These are phyloP conservation scores for Citrullus colocynthis DNA, from an alignment of 306 rosid genomes.

Conservation along the genomic window DNA sequence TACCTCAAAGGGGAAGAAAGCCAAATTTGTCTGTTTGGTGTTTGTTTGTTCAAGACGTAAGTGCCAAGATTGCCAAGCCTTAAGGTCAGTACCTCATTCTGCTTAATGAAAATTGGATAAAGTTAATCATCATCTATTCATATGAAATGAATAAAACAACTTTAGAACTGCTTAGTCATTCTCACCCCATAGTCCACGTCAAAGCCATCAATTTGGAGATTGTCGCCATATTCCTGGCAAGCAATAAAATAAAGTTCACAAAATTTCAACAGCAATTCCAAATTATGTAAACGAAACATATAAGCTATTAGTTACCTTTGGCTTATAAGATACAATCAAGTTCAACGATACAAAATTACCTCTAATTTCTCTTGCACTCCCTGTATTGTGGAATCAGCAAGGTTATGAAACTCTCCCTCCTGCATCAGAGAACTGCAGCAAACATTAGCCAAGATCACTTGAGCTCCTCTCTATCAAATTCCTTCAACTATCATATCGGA, in stretches of 20 bases:
- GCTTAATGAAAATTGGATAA: slow-evolving; percentile 15
- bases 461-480: not conserved
- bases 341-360: slow-evolving; percentile 22
- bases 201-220: slow-evolving; percentile 60
- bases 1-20: slow-evolving; percentile 82
- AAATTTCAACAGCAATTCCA: not conserved
- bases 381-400: slow-evolving; percentile 68
- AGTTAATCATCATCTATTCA: not conserved
- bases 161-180: not conserved
- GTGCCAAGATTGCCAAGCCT: slow-evolving; percentile 68
- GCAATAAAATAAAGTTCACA: not conserved
- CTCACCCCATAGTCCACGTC: slow-evolving; percentile 93
- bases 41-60: slow-evolving; percentile 76
- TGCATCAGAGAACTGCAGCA: slow-evolving; percentile 58
- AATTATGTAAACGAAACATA: not conserved
- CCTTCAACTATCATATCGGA: not conserved
- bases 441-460: slow-evolving; percentile 24
- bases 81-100: slow-evolving; percentile 75
- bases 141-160: not conserved
- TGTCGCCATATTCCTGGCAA: slow-evolving; percentile 74
- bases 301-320: not conserved
- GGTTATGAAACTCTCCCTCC: slow-evolving; percentile 66
- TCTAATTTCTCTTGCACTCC: slow-evolving; percentile 70
- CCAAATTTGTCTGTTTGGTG: slow-evolving; percentile 87
- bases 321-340: not conserved